Conservation (phyloP, 345 rosid genomes). For the Eucalyptus erythrocorys region DNA sequence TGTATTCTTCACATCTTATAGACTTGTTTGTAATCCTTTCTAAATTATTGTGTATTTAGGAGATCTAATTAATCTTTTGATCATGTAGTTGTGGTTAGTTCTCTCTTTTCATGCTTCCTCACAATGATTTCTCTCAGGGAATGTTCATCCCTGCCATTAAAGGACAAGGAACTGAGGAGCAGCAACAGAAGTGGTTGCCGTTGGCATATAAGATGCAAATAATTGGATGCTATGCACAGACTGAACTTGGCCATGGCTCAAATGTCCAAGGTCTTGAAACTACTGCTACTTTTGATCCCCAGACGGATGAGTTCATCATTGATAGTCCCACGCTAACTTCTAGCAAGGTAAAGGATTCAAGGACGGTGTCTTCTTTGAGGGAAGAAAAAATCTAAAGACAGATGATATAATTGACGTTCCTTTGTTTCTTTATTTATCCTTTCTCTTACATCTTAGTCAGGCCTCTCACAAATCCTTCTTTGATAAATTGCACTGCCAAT, state of each 20-base stretch:
- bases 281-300: slow-evolving; percentile 90
- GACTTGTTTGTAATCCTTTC: neutral
- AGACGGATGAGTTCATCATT: slow-evolving; percentile 81
- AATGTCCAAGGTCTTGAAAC: slow-evolving; percentile 99
- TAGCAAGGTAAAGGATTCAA: slow-evolving; percentile 50
- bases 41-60: neutral
- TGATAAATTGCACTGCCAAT: neutral
- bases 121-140: slow-evolving; percentile 36
- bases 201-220: slow-evolving; percentile 93
- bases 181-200: slow-evolving; percentile 88
- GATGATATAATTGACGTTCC: neutral
- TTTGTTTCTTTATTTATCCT: neutral
- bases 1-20: neutral
- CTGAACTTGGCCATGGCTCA: slow-evolving; percentile 99
- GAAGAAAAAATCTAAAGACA: neutral
- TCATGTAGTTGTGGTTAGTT: neutral
- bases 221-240: slow-evolving; percentile 97
- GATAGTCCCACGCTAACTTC: slow-evolving; percentile 95
- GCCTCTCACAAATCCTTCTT: neutral
- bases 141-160: slow-evolving; percentile 94
- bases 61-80: neutral
- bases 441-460: neutral
- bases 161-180: slow-evolving; percentile 97
- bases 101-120: neutral
- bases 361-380: neutral